A percentile compares a stretch with the other conserved stretches of the same genome.
These are phyloP conservation scores for Pleurotus eryngii DNA, from an alignment of 768 basidiomycete genomes.

Conservation along the genomic window DNA sequence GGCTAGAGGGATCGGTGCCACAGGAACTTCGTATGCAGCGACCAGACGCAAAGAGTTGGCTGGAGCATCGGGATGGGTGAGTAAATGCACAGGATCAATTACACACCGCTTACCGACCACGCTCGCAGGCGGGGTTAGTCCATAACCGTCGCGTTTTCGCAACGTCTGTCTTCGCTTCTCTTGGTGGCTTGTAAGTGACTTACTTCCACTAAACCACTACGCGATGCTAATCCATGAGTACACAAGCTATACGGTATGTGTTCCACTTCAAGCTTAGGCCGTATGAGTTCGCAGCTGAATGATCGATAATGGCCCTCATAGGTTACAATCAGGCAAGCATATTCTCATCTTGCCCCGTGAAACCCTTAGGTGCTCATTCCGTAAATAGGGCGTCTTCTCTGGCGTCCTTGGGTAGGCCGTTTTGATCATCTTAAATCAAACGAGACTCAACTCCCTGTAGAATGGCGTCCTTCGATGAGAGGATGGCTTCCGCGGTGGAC, in stretches of 20 bases:
- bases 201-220: not conserved
- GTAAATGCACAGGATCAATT: constrained; percentile 11
- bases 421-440: not conserved
- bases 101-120: not conserved
- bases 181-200: constrained; percentile 65
- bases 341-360: too few relatives aligned
- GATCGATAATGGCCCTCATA: constrained; percentile 14
- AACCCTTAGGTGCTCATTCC: not conserved
- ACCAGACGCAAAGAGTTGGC: constrained; percentile 51
- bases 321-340: constrained; percentile 60
- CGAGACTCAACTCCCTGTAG: constrained; percentile 18
- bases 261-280: constrained; percentile 10
- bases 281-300: too few relatives aligned
- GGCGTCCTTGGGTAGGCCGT: constrained; percentile 57
- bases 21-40: constrained; percentile 27
- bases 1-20: not conserved
- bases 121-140: constrained; percentile 53
- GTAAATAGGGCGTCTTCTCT: constrained; percentile 65
- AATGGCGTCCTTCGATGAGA: constrained; percentile 48
- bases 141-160: constrained; percentile 63
- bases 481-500: constrained; percentile 55
- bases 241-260: constrained; percentile 57
- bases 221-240: not conserved
- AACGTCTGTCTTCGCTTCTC: constrained; percentile 73
- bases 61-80: constrained; percentile 67